Evolutionary conservation across 169 alveolate genomes (phyloP).

Genomic region (Toxoplasma gondii): DNA sequence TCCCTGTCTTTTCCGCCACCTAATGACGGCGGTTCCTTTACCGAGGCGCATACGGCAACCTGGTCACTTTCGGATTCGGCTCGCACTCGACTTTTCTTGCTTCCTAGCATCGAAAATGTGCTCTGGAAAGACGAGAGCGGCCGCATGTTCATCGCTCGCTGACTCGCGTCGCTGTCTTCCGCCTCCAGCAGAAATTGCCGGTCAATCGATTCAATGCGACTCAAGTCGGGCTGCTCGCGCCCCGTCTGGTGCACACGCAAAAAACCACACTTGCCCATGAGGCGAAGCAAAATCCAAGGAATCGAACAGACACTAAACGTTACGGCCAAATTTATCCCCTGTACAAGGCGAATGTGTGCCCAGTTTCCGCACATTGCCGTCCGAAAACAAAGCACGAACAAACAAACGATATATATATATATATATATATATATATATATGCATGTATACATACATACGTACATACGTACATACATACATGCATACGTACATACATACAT

Average conservation of each 20-base stretch:
- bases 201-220: conserved; percentile 36
- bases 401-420: too few species aligned
- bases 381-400: too few species aligned
- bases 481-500: too few species aligned
- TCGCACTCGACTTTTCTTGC: neutral
- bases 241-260: conserved; percentile 30
- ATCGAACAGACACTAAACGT: neutral
- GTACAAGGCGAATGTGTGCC: too few species aligned
- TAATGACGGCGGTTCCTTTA: neutral
- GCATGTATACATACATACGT: neutral
- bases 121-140: neutral
- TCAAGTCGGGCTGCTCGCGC: conserved; percentile 56
- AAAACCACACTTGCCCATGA: neutral
- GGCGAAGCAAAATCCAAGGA: neutral
- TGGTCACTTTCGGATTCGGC: neutral
- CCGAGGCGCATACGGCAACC: neutral
- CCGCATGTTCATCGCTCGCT: conserved; percentile 9
- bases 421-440: conserved; percentile 5
- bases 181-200: conserved; percentile 1
- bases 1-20: too few species aligned
- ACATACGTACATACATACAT: neutral
- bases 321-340: too few species aligned
- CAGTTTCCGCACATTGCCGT: too few species aligned
- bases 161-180: neutral
- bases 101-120: neutral